Evolutionary conservation across 768 basidiomycete genomes (phyloP).

Genomic region (Crepidotus variabilis): DNA sequence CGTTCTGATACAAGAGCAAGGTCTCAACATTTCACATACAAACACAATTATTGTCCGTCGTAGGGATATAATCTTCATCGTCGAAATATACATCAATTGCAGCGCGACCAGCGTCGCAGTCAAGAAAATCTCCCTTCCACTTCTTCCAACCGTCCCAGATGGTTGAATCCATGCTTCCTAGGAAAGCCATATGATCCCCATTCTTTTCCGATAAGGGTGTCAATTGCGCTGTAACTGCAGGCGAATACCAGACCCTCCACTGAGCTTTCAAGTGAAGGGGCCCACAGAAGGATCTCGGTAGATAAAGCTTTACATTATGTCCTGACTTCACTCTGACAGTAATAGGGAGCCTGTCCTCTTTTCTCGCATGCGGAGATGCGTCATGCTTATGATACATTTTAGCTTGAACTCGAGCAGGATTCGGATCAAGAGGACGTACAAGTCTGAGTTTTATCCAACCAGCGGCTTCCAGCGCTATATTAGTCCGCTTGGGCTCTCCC

Average conservation of each 20-base stretch:
- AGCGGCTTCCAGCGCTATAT: not conserved
- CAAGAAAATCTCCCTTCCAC: slow-evolving; percentile 30
- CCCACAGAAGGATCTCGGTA: not conserved
- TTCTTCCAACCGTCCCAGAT: slow-evolving; percentile 2
- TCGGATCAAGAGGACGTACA: not conserved
- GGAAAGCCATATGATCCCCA: not conserved
- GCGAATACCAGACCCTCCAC: not conserved
- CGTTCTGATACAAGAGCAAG: not conserved
- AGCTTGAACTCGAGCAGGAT: not conserved
- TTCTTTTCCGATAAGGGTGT: not conserved
- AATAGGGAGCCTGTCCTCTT: not conserved
- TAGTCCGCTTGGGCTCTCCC: not conserved
- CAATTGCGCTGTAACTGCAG: not conserved
- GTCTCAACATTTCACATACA: not conserved
- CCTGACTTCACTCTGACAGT: not conserved
- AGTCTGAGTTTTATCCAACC: not conserved
- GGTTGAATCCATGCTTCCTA: not conserved
- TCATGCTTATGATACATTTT: not conserved
- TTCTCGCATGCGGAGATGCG: not conserved
- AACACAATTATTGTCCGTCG: not conserved
- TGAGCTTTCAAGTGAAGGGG: not conserved
- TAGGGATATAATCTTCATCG: slow-evolving; percentile 19
- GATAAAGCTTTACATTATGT: not conserved
- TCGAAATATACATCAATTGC: slow-evolving; percentile 26
- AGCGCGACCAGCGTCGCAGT: slow-evolving; percentile 24